Evolutionary conservation across 2,329 filamentous ascomycete species (phyloP), one percentile per base, ranked within the genome.

Genomic region (Didymella pomorum): DNA sequence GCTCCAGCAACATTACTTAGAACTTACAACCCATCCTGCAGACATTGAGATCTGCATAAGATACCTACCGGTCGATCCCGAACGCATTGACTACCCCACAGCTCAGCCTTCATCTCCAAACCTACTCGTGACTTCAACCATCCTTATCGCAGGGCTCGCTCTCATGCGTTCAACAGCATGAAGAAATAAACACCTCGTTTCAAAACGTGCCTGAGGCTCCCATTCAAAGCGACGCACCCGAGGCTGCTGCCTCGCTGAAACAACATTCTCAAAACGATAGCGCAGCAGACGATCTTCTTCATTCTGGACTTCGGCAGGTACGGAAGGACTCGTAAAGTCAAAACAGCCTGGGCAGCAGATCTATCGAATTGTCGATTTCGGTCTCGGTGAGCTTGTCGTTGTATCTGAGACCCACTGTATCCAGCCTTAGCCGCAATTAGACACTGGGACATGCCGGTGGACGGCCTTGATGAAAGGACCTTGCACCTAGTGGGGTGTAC

Each of bases 21-120:
- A 20, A 25, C 16, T n/a, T n/a, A n/a, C n/a, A n/a, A n/a, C n/a
- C 18, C 21, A 10, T 3, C 31, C n/a, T n/a, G 25, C 41, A 25
- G 11, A 12, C 12, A 31, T 23, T 12, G 25, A 20, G 51, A 39
- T 51, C 31, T 58, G 33, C 56, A 51, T 39, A 25, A 43, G 35
- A 18, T 16, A 46, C 23, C 37, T 46, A 50, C 45, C 45, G 18
- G 50, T 54, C 46, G 45, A 54, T 54, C 56, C 45, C 50, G 50
- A 54, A 20, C 33, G 50, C 56, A 58, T 58, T 52, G 41, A 47
- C 25, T 57, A 62, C 65, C 62, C 62, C 65, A 61, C 52, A 61
- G 48, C 45, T 42, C 52, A 42, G 46, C 56, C 43, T 54, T 57
- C 52, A 62, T 59, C 28, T 61, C 55, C 28, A 54, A 45, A 48